phyloP scores from a whole-genome alignment of 2,329 filamentous ascomycete species.

The Ophiostoma fasciatum region DNA sequence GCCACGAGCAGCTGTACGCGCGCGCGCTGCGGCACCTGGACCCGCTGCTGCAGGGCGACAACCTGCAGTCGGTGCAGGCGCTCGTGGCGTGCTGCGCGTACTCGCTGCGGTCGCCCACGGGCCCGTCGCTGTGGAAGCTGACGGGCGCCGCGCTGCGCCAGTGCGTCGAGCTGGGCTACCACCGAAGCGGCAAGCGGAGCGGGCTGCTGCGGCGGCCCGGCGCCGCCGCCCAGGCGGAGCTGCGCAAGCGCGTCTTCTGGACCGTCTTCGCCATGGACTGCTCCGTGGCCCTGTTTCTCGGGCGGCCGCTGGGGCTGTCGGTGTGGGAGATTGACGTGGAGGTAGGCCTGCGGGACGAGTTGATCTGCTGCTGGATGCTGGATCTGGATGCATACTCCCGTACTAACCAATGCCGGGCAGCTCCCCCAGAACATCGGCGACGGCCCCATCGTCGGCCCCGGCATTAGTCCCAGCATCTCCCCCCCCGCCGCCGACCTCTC shows the following conservation, averaged over 20 bases:
- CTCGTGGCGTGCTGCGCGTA: slow-evolving; percentile 19
- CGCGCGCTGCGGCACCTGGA: too few species aligned
- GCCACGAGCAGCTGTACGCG: not conserved
- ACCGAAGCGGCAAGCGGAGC: slow-evolving; percentile 12
- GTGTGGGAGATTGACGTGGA: slow-evolving; percentile 18
- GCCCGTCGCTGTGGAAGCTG: slow-evolving; percentile 15
- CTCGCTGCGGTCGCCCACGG: slow-evolving; percentile 16
- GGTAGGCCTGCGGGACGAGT: not conserved
- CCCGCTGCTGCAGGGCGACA: too few species aligned
- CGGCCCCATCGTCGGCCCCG: too few species aligned
- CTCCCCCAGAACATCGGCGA: too few species aligned
- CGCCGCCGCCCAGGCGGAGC: slow-evolving; percentile 9
- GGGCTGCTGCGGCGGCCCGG: too few species aligned
- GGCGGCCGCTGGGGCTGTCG: slow-evolving; percentile 15
- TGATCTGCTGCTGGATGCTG: too few species aligned
- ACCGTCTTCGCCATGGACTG: slow-evolving; percentile 14
- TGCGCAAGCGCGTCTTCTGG: slow-evolving; percentile 17
- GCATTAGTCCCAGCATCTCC: too few species aligned
- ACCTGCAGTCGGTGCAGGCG: slow-evolving; percentile 18
- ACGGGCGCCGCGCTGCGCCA: slow-evolving; percentile 18
- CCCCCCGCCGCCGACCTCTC: too few species aligned
- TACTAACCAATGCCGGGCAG: too few species aligned
- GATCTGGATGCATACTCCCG: too few species aligned
- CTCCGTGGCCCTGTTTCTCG: slow-evolving; percentile 12
- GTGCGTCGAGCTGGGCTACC: slow-evolving; percentile 20